Evolutionary conservation across 2,329 filamentous ascomycete species (phyloP).

Genomic region (Rhexocercosporidium sp.): DNA sequence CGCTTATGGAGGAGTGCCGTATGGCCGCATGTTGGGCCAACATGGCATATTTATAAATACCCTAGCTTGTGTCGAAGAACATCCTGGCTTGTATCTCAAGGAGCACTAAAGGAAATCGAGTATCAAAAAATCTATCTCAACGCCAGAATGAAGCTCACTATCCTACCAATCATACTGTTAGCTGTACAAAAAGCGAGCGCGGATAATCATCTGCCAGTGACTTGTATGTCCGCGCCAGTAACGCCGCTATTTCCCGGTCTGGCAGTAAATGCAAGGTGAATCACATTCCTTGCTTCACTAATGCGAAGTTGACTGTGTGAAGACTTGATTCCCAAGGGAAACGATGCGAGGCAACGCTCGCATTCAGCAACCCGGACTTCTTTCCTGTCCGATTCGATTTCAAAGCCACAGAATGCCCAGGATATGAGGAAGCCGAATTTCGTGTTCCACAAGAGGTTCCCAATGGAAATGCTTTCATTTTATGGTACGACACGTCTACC

Average conservation of each 20-base stretch:
- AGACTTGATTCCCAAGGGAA: slow-evolving; percentile 9
- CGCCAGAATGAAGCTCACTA: background rate
- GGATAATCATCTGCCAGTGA: background rate
- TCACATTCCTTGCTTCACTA: background rate
- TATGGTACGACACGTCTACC: slow-evolving; percentile 8
- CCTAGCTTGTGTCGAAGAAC: background rate
- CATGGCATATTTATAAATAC: background rate
- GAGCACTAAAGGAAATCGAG: background rate
- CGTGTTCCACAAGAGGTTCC: slow-evolving; percentile 7
- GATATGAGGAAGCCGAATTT: slow-evolving; percentile 5
- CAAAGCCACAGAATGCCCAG: background rate
- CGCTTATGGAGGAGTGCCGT: background rate
- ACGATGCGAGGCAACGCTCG: slow-evolving; percentile 14
- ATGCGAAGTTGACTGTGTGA: background rate
- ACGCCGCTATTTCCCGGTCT: background rate
- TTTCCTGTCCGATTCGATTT: slow-evolving; percentile 10
- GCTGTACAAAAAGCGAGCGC: background rate
- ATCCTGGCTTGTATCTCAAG: background rate
- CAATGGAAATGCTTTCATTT: slow-evolving; percentile 11
- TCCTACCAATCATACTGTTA: background rate
- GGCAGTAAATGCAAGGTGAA: background rate
- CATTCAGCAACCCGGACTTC: slow-evolving; percentile 3
- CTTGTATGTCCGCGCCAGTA: background rate
- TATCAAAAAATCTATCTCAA: background rate
- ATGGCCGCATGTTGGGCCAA: background rate